Evolutionary conservation across 179 eudicot genomes (phyloP).

Genomic region (Silene vulgaris): DNA sequence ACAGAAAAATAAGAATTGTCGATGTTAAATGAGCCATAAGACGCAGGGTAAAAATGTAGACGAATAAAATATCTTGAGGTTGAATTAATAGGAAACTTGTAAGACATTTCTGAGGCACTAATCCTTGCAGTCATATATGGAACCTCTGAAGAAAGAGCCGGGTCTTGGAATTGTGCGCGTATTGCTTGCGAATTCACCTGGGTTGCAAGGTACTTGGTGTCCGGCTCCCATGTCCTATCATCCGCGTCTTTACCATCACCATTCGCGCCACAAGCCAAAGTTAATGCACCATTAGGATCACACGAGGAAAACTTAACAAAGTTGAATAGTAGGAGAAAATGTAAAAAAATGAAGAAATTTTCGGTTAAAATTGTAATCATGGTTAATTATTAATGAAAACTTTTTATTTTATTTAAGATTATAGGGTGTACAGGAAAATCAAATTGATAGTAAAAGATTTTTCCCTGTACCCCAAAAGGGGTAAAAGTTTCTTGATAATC

Average conservation of each 20-base stretch:
- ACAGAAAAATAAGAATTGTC: conserved; percentile 65
- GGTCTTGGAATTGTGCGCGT: conserved; percentile 58
- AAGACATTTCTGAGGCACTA: conserved; percentile 48
- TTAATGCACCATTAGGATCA: conserved; percentile 12
- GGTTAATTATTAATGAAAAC: not conserved
- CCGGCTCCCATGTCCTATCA: conserved; percentile 60
- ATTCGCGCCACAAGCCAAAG: conserved; percentile 52
- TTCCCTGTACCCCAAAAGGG: conserved; percentile 32
- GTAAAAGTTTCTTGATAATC: not conserved
- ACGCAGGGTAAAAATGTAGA: conserved; percentile 73
- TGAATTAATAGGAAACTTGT: conserved; percentile 46
- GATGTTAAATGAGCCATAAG: conserved; percentile 45
- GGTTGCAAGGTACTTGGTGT: conserved; percentile 36
- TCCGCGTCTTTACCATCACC: conserved; percentile 48
- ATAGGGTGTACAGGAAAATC: conserved; percentile 28
- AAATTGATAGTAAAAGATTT: not conserved
- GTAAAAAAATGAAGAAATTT: not conserved
- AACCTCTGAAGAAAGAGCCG: conserved; percentile 49
- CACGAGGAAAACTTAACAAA: conserved; percentile 1
- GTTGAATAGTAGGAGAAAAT: conserved; percentile 2
- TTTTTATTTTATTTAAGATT: not conserved
- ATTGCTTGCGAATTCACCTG: conserved; percentile 26
- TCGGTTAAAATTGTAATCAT: conserved; percentile 14
- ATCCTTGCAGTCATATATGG: conserved; percentile 79
- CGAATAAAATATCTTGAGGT: conserved; percentile 44